Percentiles rank a stretch among this genome's conserved stretches.
phyloP scores from a whole-genome alignment of 1,284 basidiomycete species.

The Cutaneotrichosporon sp. region DNA sequence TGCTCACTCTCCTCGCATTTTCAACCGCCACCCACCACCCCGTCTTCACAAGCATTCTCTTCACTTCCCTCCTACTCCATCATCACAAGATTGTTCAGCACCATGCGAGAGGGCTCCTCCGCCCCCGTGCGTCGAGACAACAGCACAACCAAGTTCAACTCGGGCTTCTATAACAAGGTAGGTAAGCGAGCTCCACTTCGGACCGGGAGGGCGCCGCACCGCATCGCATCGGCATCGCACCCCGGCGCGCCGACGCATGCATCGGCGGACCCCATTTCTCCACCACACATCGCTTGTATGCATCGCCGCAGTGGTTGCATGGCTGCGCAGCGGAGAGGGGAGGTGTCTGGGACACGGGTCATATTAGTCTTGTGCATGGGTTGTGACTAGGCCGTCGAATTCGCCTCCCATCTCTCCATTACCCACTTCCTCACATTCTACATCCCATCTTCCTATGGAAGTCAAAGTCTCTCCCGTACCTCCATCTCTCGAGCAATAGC shows the following conservation, averaged over 20 bases:
- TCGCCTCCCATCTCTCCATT: neutral
- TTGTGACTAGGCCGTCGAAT: neutral
- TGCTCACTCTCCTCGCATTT: no score
- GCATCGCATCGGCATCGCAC: neutral
- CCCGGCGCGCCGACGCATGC: neutral
- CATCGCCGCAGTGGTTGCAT: neutral
- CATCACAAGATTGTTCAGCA: neutral
- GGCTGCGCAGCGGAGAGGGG: neutral
- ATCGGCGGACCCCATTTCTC: neutral
- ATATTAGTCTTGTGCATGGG: neutral
- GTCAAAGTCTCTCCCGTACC: conserved; percentile 4
- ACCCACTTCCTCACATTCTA: neutral
- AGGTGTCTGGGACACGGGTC: neutral
- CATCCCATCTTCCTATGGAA: neutral
- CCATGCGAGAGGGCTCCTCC: neutral
- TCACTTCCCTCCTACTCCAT: no score
- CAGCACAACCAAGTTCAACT: neutral
- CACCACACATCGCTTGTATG: neutral
- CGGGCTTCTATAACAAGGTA: conserved; percentile 17
- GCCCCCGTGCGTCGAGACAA: neutral
- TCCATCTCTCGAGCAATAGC: no score
- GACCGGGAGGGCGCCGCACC: neutral
- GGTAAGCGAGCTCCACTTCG: neutral
- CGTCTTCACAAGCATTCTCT: no score
- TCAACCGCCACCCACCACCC: no score